Base-by-base conservation (phyloP, 345 rosid genomes). In the Capsella bursapastoris region DNA sequence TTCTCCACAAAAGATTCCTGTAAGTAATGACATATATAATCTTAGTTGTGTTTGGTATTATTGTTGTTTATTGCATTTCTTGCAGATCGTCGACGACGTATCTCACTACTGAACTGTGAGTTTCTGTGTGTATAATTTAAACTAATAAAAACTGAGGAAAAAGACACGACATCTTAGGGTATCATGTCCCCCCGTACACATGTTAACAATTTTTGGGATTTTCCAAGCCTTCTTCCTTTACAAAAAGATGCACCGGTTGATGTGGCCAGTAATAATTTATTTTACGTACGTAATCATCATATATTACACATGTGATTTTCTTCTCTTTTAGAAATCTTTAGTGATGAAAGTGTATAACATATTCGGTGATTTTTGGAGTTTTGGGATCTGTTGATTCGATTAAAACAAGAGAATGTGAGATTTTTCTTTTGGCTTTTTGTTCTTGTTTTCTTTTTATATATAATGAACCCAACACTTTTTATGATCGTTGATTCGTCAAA, bases 111-210 rank as follows among this genome's bases (percentile, higher is more conserved):
- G 53, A 34, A 27, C 57, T 51, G 12, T 67, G 70, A 52, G 10
- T 59, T 28, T 59, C 5, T 40, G 18, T 41, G 37, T 68, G 38
- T 52, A 9, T 31, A 14, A 35, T 16, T 16, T 38, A 37, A 38
- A 47, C 52, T 48, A 12, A 49, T 57, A 45, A 58, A 56, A 40
- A 18, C 13, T 22, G 47, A 66, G 64, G 61, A 58, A 60, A 50
- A 66, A 4, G 55, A 40, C 73, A 67, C 68, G 73, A 22, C 45
- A 50, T 67, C 56, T 22, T 44, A 58, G 62, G 48, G 72, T 47
- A 57, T 16, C 37, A 38, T 64, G 72, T 74, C 72, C 66, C 72
- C 60, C 53, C 29, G 49, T 38, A 58, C 72, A 58, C 73, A 75
- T 67, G 78, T 59, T 75, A 52, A 25, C 31, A 22, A 10, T 31